Percentiles rank a stretch among this genome's conserved stretches.
These are phyloP conservation scores for Tremellales sp. DNA, from an alignment of 1,284 basidiomycete species.

Conservation along the genomic window DNA sequence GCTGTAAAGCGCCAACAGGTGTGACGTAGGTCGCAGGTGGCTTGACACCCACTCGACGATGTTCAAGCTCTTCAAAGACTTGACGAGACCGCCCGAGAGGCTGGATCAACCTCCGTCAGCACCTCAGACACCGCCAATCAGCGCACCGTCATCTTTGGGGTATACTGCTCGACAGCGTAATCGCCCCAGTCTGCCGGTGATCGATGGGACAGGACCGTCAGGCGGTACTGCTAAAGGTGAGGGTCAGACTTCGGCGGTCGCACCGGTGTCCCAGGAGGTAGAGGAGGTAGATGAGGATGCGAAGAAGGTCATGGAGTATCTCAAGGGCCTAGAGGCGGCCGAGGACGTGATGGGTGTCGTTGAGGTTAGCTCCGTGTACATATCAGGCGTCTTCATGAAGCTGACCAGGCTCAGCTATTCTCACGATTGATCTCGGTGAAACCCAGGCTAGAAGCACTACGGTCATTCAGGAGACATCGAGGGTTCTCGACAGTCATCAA, in stretches of 20 bases:
- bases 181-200: constrained; percentile 1
- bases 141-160: neutral
- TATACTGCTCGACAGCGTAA: constrained; percentile 9
- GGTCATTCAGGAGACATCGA: constrained; percentile 29
- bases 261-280: constrained; percentile 8
- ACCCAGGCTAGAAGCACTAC: constrained; percentile 12
- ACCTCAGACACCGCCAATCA: constrained; percentile 1
- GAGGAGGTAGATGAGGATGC: constrained; percentile 32
- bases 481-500: constrained; percentile 28
- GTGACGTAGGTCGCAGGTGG: too few species aligned
- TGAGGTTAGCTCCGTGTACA: constrained; percentile 24
- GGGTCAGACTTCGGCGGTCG: constrained; percentile 9
- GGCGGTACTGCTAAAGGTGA: neutral
- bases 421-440: constrained; percentile 34
- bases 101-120: constrained; percentile 18
- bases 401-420: constrained; percentile 25
- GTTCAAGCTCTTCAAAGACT: constrained; percentile 47
- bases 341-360: constrained; percentile 34
- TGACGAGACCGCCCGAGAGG: constrained; percentile 37
- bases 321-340: constrained; percentile 20
- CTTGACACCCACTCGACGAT: constrained; percentile 14
- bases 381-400: neutral
- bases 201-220: neutral
- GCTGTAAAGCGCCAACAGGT: too few species aligned
- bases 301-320: constrained; percentile 23